phyloP scores from a whole-genome alignment of 75 land plant species.

The Larix kaempferi region DNA sequence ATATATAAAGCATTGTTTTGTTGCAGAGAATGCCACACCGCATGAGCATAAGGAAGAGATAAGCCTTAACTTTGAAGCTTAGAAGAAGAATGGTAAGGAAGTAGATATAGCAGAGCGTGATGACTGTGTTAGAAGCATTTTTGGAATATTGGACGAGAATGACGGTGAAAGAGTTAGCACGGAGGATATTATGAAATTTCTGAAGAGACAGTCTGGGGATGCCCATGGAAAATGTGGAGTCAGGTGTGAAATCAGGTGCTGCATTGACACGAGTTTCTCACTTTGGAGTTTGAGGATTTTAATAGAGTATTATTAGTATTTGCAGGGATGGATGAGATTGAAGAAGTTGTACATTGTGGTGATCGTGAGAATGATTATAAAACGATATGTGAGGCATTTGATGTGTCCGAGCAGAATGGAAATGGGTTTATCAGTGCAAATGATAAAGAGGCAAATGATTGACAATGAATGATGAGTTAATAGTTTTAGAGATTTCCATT shows the following conservation, averaged over 20 bases:
- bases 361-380: neutral
- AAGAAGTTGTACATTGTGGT: neutral
- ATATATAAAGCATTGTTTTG: too few species aligned
- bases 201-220: neutral
- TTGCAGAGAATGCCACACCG: too few species aligned
- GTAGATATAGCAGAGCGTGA: too few species aligned
- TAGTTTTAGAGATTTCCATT: too few species aligned
- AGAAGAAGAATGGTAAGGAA: too few species aligned
- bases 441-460: too few species aligned
- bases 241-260: neutral
- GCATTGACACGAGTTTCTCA: conserved; percentile 1
- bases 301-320: neutral
- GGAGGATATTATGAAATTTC: neutral
- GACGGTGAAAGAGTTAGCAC: neutral
- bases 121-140: too few species aligned
- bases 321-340: neutral
- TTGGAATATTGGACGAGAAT: neutral
- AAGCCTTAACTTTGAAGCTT: too few species aligned
- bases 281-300: neutral
- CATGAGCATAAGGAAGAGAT: too few species aligned
- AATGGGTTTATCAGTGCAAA: conserved; percentile 63
- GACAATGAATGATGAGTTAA: too few species aligned
- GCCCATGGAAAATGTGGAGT: neutral
- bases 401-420: conserved; percentile 44
- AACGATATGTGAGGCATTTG: conserved; percentile 32